Percentiles rank a stretch among this genome's conserved stretches.
Conservation (phyloP, 257 asterid genomes). For the Haberlea rhodopensis region DNA sequence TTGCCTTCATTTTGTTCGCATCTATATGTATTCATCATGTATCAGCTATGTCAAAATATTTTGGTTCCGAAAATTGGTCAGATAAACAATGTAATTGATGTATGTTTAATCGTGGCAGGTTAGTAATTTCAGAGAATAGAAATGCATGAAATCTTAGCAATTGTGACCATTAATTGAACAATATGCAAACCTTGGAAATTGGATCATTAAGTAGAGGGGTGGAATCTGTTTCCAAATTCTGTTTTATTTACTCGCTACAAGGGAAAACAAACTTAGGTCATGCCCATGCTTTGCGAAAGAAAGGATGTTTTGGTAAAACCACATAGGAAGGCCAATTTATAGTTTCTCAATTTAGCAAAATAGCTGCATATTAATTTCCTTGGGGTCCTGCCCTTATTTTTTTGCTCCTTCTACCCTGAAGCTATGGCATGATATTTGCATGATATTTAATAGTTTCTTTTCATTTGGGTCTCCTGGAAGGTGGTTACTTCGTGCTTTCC, state of each 20-base stretch:
- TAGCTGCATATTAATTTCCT: neutral
- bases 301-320: neutral
- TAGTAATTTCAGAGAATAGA: neutral
- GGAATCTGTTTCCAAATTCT: neutral
- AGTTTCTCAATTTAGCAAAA: neutral
- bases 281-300: neutral
- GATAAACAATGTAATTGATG: slow-evolving; percentile 7
- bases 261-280: neutral
- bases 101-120: no score
- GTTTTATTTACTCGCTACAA: neutral
- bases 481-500: neutral
- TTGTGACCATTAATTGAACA: neutral
- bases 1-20: neutral
- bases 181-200: neutral
- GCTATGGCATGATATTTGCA: neutral
- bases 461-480: neutral
- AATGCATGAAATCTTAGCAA: neutral
- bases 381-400: neutral
- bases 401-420: slow-evolving; percentile 1
- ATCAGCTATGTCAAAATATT: neutral
- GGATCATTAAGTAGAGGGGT: neutral
- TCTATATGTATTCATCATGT: neutral
- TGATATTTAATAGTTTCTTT: neutral
- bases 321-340: neutral
- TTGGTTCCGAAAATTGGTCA: neutral